Evolutionary conservation across 257 asterid genomes (phyloP).

Genomic region (Scutellaria galericulata): DNA sequence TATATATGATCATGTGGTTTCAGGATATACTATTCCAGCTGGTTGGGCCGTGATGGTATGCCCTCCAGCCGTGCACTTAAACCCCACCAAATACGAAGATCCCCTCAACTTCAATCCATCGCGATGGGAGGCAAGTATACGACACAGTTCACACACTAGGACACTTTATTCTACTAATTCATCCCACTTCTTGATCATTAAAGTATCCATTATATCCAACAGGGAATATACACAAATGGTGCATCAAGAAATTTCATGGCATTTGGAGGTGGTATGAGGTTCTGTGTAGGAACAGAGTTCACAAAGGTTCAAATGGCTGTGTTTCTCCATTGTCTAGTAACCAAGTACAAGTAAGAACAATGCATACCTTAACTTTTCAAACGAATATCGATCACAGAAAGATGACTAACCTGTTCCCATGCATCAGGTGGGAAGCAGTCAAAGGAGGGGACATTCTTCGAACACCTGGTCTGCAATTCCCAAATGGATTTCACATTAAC

Average conservation of each 20-base stretch:
- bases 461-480: slow-evolving; percentile 91
- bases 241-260: slow-evolving; percentile 95
- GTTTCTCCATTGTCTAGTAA: slow-evolving; percentile 78
- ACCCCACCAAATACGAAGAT: slow-evolving; percentile 68
- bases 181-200: slow-evolving; percentile 6
- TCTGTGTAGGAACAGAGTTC: slow-evolving; percentile 95
- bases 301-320: slow-evolving; percentile 91
- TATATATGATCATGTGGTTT: slow-evolving; percentile 32
- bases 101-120: slow-evolving; percentile 91
- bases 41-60: slow-evolving; percentile 96
- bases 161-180: background rate
- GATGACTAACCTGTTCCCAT: slow-evolving; percentile 29
- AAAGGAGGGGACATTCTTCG: slow-evolving; percentile 79
- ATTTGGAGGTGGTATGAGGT: slow-evolving; percentile 96
- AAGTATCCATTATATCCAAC: slow-evolving; percentile 15
- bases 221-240: slow-evolving; percentile 72
- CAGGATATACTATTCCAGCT: slow-evolving; percentile 89
- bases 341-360: slow-evolving; percentile 80
- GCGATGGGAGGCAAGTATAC: slow-evolving; percentile 86
- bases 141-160: background rate
- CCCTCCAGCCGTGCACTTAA: slow-evolving; percentile 93
- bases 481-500: slow-evolving; percentile 69
- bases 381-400: background rate
- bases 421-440: slow-evolving; percentile 62
- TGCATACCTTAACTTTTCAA: background rate